phyloP scores from a whole-genome alignment of 1,284 basidiomycete species.

The Abortiporus biennis region DNA sequence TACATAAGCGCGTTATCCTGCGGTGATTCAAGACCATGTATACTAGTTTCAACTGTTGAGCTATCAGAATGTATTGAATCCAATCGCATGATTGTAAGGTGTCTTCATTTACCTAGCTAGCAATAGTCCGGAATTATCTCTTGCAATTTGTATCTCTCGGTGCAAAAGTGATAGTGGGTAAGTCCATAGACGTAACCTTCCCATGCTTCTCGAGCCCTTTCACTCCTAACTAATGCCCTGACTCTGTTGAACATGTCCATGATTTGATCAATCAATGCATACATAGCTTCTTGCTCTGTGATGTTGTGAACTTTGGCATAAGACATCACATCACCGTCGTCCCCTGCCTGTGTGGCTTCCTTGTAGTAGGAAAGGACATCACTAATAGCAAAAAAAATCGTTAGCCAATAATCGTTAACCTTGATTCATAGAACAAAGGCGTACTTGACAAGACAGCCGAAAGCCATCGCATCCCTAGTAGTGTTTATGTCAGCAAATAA shows the following conservation, averaged over 20 bases:
- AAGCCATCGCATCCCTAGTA: conserved; percentile 1
- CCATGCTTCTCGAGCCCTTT: conserved; percentile 12
- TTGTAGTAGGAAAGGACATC: conserved; percentile 2
- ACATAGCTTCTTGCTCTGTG: conserved; percentile 9
- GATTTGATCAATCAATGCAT: conserved; percentile 21
- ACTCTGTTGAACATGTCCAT: conserved; percentile 10
- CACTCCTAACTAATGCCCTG: conserved; percentile 7
- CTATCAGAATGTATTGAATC: too few species aligned
- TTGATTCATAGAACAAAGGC: neutral
- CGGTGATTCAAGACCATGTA: too few species aligned
- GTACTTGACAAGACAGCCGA: conserved; percentile 6
- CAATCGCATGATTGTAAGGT: too few species aligned
- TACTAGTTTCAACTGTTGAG: too few species aligned
- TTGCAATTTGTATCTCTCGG: conserved; percentile 11
- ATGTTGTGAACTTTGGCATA: neutral
- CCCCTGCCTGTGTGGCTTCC: neutral
- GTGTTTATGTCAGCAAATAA: neutral
- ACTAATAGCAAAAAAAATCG: neutral
- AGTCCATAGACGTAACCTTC: conserved; percentile 13
- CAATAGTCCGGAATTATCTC: conserved; percentile 9
- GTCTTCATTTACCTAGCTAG: too few species aligned
- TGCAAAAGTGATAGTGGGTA: conserved; percentile 9
- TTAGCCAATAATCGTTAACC: too few species aligned
- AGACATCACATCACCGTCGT: neutral
- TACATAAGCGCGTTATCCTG: too few species aligned